These are phyloP conservation scores for Apiospora koreana DNA, from an alignment of 2,329 filamentous ascomycete genomes.

Conservation along the genomic window DNA sequence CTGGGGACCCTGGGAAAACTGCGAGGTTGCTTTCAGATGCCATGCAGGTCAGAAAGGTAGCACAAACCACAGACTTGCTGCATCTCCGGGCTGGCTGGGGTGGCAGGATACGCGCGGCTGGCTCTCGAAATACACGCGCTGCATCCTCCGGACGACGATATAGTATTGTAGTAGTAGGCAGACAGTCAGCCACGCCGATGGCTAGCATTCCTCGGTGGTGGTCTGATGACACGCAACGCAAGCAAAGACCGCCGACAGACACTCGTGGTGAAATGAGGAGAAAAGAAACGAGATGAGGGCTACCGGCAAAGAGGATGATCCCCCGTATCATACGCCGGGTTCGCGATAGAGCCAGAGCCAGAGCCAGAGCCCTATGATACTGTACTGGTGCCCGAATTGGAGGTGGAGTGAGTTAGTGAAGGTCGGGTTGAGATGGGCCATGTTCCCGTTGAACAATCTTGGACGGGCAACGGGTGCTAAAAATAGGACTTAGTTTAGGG, in stretches of 20 bases:
- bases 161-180: too few relatives aligned
- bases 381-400: not conserved
- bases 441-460: not conserved
- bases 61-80: not conserved
- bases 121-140: not conserved
- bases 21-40: not conserved
- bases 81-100: not conserved
- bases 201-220: not conserved
- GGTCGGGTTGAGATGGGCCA: not conserved
- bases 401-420: not conserved
- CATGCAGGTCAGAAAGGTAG: not conserved
- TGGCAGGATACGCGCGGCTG: not conserved
- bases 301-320: too few relatives aligned
- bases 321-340: not conserved
- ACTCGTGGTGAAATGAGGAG: not conserved
- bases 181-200: not conserved
- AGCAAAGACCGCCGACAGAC: not conserved
- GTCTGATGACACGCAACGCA: not conserved
- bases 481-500: constrained; percentile 2
- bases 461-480: not conserved
- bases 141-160: not conserved
- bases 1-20: not conserved
- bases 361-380: too few relatives aligned
- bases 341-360: not conserved
- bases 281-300: not conserved